A percentile compares a stretch with the other conserved stretches of the same genome.
These are phyloP conservation scores for Viridothelium virens DNA, from an alignment of 495 filamentous ascomycete genomes.

Conservation along the genomic window DNA sequence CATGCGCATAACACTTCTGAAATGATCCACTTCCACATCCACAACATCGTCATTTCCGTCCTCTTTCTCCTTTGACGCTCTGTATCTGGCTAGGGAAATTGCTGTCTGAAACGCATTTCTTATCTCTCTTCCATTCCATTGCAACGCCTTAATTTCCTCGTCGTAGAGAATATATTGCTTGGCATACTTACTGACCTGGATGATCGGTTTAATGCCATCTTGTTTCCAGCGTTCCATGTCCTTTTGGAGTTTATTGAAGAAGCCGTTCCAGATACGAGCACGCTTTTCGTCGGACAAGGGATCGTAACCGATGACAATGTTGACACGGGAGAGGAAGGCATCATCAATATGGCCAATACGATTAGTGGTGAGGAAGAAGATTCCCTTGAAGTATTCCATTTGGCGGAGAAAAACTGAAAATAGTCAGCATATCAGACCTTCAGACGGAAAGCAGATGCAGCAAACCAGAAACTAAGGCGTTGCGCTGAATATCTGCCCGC, in stretches of 20 bases:
- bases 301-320: not conserved
- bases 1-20: constrained; percentile 1
- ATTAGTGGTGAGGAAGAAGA: constrained; percentile 5
- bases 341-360: constrained; percentile 1
- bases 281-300: not conserved
- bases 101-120: constrained; percentile 13
- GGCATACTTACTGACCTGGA: constrained; percentile 11
- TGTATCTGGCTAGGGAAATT: not conserved
- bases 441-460: not conserved
- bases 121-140: constrained; percentile 5
- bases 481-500: not conserved
- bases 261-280: constrained; percentile 3
- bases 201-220: not conserved
- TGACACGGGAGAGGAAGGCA: not conserved
- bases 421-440: not conserved
- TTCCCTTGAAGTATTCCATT: constrained; percentile 7
- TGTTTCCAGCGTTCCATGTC: constrained; percentile 6
- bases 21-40: constrained; percentile 4
- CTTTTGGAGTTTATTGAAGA: constrained; percentile 5
- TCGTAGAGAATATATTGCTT: constrained; percentile 6
- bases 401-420: not conserved
- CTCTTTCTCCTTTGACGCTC: not conserved
- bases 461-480: not conserved
- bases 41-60: not conserved
- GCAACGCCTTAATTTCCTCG: not conserved